These are phyloP conservation scores for Melastoma candidum DNA, from an alignment of 441 rosid genomes.

Conservation along the genomic window DNA sequence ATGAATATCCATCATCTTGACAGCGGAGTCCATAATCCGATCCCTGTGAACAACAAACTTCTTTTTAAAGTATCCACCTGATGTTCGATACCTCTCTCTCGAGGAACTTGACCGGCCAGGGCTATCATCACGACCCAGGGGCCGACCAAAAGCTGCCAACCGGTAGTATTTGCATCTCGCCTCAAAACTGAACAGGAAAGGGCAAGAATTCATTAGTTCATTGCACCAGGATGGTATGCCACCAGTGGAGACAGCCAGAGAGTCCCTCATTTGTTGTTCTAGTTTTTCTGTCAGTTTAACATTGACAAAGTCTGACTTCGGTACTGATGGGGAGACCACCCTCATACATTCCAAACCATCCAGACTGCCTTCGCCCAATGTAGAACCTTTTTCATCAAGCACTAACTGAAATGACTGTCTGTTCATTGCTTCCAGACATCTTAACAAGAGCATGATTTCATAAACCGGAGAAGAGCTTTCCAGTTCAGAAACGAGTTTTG, in stretches of 20 bases:
- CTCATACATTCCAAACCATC: conserved; percentile 57
- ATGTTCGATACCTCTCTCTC: conserved; percentile 41
- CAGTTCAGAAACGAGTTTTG: conserved; percentile 44
- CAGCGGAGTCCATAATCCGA: conserved; percentile 68
- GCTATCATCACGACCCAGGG: conserved; percentile 30
- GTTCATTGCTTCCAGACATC: conserved; percentile 68
- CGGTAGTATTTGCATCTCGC: conserved; percentile 70
- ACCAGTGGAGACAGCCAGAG: conserved; percentile 55
- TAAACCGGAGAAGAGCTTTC: conserved; percentile 48
- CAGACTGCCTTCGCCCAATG: conserved; percentile 59
- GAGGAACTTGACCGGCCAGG: conserved; percentile 32
- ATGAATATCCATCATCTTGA: conserved; percentile 74
- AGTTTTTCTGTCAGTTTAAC: conserved; percentile 87
- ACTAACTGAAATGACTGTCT: conserved; percentile 60
- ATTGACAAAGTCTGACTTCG: conserved; percentile 67
- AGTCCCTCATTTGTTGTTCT: conserved; percentile 88
- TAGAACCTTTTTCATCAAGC: conserved; percentile 46
- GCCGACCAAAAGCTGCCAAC: conserved; percentile 67
- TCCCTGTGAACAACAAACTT: conserved; percentile 74
- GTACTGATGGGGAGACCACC: conserved; percentile 39
- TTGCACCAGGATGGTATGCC: conserved; percentile 90
- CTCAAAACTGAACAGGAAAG: conserved; percentile 90
- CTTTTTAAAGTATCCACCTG: conserved; percentile 49
- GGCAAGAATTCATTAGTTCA: conserved; percentile 77
- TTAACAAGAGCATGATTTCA: conserved; percentile 67